Evolutionary conservation across 1,139 yeast genomes (phyloP).

Genomic region (Wickerhamomyces sp.): DNA sequence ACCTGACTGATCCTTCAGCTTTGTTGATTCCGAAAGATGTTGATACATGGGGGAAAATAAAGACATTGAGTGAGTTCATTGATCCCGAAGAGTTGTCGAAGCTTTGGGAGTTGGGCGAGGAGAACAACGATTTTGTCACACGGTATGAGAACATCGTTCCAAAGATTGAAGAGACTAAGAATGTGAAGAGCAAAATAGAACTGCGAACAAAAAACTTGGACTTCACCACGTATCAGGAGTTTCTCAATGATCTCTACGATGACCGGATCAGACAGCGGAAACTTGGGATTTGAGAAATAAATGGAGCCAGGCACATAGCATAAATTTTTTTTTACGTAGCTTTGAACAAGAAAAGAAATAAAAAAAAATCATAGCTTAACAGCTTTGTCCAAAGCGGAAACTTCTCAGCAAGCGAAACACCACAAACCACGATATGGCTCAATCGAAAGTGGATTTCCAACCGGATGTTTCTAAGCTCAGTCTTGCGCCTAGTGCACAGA

Average conservation of each 20-base stretch:
- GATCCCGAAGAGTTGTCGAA: constrained; percentile 17
- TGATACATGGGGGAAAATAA: constrained; percentile 49
- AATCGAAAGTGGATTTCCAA: too few species aligned
- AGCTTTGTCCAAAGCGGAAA: too few species aligned
- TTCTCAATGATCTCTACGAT: constrained; percentile 7
- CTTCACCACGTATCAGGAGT: constrained; percentile 8
- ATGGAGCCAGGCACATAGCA: too few species aligned
- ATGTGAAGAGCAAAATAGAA: background rate
- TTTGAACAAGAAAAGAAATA: too few species aligned
- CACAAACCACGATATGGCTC: too few species aligned
- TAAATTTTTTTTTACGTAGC: too few species aligned
- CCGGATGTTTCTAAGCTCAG: too few species aligned
- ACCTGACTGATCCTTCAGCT: constrained; percentile 29
- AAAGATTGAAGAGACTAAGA: background rate
- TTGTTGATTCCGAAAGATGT: constrained; percentile 44
- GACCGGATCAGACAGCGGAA: background rate
- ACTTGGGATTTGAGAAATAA: too few species aligned
- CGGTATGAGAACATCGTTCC: constrained; percentile 11
- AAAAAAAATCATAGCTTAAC: too few species aligned
- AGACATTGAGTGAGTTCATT: constrained; percentile 33
- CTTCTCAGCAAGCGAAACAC: too few species aligned
- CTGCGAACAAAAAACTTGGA: background rate
- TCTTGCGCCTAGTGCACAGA: too few species aligned
- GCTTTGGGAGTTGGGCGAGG: constrained; percentile 5
- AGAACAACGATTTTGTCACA: constrained; percentile 4